These are phyloP conservation scores for Delitschia confertaspora DNA, from an alignment of 495 filamentous ascomycete species.

Conservation along the genomic window DNA sequence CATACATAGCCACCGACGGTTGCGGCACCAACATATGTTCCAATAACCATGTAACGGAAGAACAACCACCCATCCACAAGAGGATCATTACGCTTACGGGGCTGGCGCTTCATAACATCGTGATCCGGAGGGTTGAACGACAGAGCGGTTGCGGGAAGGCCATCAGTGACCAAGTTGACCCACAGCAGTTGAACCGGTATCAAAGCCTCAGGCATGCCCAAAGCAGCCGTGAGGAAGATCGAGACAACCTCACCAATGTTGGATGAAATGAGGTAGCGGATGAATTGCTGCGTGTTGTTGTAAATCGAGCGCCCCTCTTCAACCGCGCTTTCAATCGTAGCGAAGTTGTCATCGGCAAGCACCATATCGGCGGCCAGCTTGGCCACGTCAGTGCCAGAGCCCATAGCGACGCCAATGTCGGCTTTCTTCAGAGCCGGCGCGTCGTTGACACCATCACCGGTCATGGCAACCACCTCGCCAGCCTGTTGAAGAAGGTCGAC, in stretches of 20 bases:
- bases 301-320: conserved; percentile 98
- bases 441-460: conserved; percentile 98
- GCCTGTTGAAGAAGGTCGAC: conserved; percentile 91
- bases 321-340: conserved; percentile 90
- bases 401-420: conserved; percentile 99
- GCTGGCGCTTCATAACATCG: conserved; percentile 90
- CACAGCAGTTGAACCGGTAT: conserved; percentile 96
- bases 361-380: conserved; percentile 99
- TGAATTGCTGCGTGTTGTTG: conserved; percentile 99
- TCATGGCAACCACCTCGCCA: conserved; percentile 98
- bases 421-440: conserved; percentile 97
- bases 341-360: conserved; percentile 96
- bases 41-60: conserved; percentile 95
- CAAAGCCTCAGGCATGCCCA: conserved; percentile 96
- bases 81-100: conserved; percentile 81
- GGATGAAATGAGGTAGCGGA: conserved; percentile 96
- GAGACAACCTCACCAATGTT: conserved; percentile 99
- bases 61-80: conserved; percentile 94
- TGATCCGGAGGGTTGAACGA: conserved; percentile 97
- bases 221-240: conserved; percentile 94
- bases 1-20: conserved; percentile 97
- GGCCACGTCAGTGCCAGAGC: conserved; percentile 93
- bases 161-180: conserved; percentile 98
- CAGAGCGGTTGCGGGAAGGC: conserved; percentile 89
- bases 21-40: conserved; percentile 85